A percentile compares a stretch with the other conserved stretches of the same genome.
These are phyloP conservation scores for Hysterangium stoloniferum DNA, from an alignment of 768 basidiomycete species.

Conservation along the genomic window DNA sequence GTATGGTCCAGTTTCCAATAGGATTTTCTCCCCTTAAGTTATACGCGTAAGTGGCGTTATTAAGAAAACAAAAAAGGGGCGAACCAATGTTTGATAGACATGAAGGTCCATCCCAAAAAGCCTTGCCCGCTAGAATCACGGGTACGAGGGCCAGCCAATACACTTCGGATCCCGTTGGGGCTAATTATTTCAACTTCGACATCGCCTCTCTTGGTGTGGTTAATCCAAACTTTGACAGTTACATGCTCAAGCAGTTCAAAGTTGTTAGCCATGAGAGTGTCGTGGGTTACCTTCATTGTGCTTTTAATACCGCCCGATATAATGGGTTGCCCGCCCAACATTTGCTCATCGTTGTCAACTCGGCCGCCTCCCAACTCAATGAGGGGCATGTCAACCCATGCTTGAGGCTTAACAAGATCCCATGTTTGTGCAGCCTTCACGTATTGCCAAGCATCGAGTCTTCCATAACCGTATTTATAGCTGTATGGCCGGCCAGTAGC, in stretches of 20 bases:
- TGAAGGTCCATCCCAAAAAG: conserved; percentile 95
- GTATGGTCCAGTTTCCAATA: conserved; percentile 83
- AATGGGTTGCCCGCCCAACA: conserved; percentile 62
- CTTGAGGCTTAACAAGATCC: conserved; percentile 88
- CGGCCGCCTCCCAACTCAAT: conserved; percentile 57
- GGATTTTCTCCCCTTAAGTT: conserved; percentile 81
- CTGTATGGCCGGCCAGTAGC: conserved; percentile 58
- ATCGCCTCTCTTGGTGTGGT: conserved; percentile 81
- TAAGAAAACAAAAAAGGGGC: conserved; percentile 18
- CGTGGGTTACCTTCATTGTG: conserved; percentile 55
- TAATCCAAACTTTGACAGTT: conserved; percentile 87
- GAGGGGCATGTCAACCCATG: conserved; percentile 75
- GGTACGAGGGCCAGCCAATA: conserved; percentile 66
- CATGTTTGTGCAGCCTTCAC: conserved; percentile 76
- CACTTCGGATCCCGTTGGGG: conserved; percentile 78
- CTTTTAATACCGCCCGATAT: conserved; percentile 54
- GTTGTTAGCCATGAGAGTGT: conserved; percentile 64
- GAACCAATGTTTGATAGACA: conserved; percentile 96
- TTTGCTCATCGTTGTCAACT: conserved; percentile 44
- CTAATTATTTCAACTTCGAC: conserved; percentile 87
- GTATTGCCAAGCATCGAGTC: conserved; percentile 73
- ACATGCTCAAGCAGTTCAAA: conserved; percentile 88
- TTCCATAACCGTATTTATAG: conserved; percentile 97
- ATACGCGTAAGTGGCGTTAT: conserved; percentile 9
- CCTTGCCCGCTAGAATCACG: conserved; percentile 61